Conservation (phyloP, 768 basidiomycete species). For the Kwoniella newhampshirensis region DNA sequence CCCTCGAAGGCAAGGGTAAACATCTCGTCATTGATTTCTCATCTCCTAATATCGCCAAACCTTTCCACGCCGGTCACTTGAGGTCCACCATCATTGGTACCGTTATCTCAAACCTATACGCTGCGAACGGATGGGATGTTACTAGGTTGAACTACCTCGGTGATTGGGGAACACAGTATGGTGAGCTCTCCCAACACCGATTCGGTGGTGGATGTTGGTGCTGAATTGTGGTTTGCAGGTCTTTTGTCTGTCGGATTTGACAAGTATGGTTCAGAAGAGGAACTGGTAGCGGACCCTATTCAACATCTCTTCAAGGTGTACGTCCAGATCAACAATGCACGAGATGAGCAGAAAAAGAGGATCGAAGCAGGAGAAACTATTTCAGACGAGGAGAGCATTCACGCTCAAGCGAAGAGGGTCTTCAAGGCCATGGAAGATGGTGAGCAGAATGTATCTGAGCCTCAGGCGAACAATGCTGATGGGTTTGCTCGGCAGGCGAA, state of each 20-base stretch:
- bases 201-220: not conserved
- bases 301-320: slow-evolving; percentile 89
- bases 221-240: slow-evolving; percentile 58
- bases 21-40: slow-evolving; percentile 69
- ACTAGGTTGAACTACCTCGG: slow-evolving; percentile 89
- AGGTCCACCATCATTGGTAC: slow-evolving; percentile 99
- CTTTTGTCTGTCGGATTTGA: slow-evolving; percentile 87
- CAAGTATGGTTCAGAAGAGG: slow-evolving; percentile 82
- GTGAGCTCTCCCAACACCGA: slow-evolving; percentile 29
- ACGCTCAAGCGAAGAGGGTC: slow-evolving; percentile 57
- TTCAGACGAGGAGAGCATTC: slow-evolving; percentile 37
- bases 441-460: slow-evolving; percentile 24
- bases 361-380: slow-evolving; percentile 39
- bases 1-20: slow-evolving; percentile 73
- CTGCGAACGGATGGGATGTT: slow-evolving; percentile 91
- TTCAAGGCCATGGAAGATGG: slow-evolving; percentile 94
- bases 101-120: slow-evolving; percentile 86
- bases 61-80: slow-evolving; percentile 95
- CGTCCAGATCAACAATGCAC: slow-evolving; percentile 85
- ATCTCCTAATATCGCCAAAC: slow-evolving; percentile 95
- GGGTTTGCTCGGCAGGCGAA: slow-evolving; percentile 59
- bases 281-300: slow-evolving; percentile 82
- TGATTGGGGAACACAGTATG: slow-evolving; percentile 96
- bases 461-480: not conserved
- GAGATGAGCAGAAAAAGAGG: slow-evolving; percentile 43